Conservation (phyloP, 2,329 filamentous ascomycete species). For the Cytospora leucostoma region DNA sequence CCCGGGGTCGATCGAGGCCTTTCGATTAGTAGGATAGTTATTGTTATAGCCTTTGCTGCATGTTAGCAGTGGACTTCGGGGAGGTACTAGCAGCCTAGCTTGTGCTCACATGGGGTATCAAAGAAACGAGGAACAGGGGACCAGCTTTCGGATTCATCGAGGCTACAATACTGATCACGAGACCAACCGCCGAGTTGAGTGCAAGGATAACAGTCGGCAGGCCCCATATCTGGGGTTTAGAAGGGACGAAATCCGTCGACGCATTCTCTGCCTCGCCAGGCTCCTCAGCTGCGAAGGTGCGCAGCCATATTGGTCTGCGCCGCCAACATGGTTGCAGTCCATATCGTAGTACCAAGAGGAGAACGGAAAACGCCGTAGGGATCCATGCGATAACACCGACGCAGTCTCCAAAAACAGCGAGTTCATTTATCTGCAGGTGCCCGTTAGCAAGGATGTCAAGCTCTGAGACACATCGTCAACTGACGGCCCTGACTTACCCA, state of each 20-base stretch:
- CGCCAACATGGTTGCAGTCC: conserved; percentile 36
- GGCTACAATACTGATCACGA: conserved; percentile 20
- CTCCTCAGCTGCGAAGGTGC: conserved; percentile 37
- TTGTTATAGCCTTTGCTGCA: conserved; percentile 15
- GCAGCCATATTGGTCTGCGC: conserved; percentile 39
- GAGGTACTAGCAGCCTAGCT: not conserved
- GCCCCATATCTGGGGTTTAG: conserved; percentile 12
- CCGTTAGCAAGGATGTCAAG: conserved; percentile 17
- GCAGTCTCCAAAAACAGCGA: conserved; percentile 35
- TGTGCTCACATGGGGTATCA: conserved; percentile 25
- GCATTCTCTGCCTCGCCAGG: conserved; percentile 13
- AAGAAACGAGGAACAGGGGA: conserved; percentile 25
- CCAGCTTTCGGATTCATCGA: conserved; percentile 11
- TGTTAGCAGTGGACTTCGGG: not conserved
- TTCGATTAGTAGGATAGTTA: conserved; percentile 19
- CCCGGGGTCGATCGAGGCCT: conserved; percentile 52
- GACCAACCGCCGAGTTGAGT: conserved; percentile 14
- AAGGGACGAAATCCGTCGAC: conserved; percentile 11
- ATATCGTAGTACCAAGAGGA: conserved; percentile 37
- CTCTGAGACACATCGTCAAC: not conserved
- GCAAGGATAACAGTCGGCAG: conserved; percentile 10
- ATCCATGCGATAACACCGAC: conserved; percentile 37
- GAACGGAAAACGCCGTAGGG: conserved; percentile 36
- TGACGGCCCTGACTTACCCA: conserved; percentile 20
- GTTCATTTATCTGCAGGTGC: conserved; percentile 24